These are phyloP conservation scores for Fusarium marasasianum DNA, from an alignment of 2,329 filamentous ascomycete genomes.

Conservation along the genomic window DNA sequence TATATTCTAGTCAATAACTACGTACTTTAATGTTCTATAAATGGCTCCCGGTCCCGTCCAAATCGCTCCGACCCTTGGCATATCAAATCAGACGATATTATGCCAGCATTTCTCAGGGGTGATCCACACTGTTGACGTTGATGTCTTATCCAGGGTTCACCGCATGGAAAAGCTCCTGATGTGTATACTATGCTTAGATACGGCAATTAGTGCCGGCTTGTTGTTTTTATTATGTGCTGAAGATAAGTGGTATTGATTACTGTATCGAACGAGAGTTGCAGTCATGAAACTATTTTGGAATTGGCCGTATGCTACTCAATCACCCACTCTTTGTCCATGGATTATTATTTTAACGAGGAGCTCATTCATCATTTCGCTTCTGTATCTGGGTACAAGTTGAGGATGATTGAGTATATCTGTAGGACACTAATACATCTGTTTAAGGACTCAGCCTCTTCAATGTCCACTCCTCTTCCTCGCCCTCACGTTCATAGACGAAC, in stretches of 20 bases:
- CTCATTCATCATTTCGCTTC: neutral
- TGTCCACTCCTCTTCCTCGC: conserved; percentile 62
- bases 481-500: conserved; percentile 79
- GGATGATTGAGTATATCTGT: neutral
- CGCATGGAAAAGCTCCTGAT: conserved; percentile 6
- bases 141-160: conserved; percentile 4
- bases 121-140: conserved; percentile 5
- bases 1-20: conserved; percentile 40
- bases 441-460: conserved; percentile 77
- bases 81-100: conserved; percentile 17
- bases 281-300: neutral
- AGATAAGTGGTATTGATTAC: neutral
- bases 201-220: conserved; percentile 1
- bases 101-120: conserved; percentile 10
- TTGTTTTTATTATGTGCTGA: neutral
- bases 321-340: neutral
- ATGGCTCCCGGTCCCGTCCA: conserved; percentile 4
- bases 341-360: neutral
- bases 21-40: conserved; percentile 30
- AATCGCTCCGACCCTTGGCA: conserved; percentile 2
- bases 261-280: neutral
- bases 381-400: neutral
- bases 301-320: neutral
- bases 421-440: neutral
- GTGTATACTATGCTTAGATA: neutral